Conservation (phyloP, 495 filamentous ascomycete species). For the Aspergillus nidulans region DNA sequence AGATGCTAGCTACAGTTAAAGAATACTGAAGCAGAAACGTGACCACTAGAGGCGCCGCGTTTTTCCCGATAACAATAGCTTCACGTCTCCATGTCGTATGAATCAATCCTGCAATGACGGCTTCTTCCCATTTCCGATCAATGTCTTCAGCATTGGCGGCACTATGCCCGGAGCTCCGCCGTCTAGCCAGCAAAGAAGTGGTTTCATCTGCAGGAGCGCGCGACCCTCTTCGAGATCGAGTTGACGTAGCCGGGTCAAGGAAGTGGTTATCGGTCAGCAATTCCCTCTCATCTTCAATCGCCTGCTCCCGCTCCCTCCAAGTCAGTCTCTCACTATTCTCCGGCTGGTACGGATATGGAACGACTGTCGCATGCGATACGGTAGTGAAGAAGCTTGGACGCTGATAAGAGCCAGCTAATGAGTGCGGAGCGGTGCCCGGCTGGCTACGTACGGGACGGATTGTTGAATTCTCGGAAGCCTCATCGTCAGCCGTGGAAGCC, state of each 20-base stretch:
- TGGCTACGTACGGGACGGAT: constrained; percentile 38
- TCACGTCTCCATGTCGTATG: constrained; percentile 83
- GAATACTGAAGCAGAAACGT: constrained; percentile 75
- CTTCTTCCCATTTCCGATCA: constrained; percentile 71
- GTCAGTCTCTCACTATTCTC: constrained; percentile 48
- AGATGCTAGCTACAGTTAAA: constrained; percentile 65
- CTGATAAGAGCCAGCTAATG: constrained; percentile 65
- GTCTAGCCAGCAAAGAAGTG: constrained; percentile 43
- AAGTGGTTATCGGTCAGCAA: constrained; percentile 75
- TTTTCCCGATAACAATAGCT: constrained; percentile 60
- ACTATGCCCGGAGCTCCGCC: constrained; percentile 21
- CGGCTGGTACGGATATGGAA: constrained; percentile 27
- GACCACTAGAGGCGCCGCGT: constrained; percentile 61
- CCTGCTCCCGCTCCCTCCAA: constrained; percentile 57
- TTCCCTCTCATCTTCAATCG: constrained; percentile 68
- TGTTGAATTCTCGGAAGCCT: constrained; percentile 45
- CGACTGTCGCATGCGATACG: constrained; percentile 48
- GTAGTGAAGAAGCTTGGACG: constrained; percentile 62
- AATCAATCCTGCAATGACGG: constrained; percentile 66
- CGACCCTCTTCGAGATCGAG: constrained; percentile 5
- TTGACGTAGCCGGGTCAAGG: constrained; percentile 29
- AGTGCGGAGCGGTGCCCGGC: constrained; percentile 37
- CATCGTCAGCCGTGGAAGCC: constrained; percentile 34
- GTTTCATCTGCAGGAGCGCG: constrained; percentile 34
- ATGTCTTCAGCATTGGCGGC: constrained; percentile 35